A percentile compares a stretch with the other conserved stretches of the same genome.
phyloP scores from a whole-genome alignment of 768 basidiomycete species.

The Candolleomyces eurysporus region DNA sequence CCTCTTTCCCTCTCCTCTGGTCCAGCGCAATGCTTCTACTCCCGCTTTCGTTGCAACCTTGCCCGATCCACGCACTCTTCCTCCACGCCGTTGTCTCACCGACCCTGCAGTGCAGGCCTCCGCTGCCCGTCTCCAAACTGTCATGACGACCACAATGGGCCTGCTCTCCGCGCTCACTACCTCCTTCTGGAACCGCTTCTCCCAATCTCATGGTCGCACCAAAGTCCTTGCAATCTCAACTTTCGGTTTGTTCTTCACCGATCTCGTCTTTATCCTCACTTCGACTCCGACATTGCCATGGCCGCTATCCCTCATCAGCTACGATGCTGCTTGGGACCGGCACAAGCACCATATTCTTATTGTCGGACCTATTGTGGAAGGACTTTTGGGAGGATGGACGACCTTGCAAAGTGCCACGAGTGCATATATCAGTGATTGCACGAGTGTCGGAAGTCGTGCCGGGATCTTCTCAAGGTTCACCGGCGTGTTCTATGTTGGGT shows the following conservation, averaged over 20 bases:
- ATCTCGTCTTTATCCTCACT: constrained; percentile 79
- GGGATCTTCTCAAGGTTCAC: constrained; percentile 71
- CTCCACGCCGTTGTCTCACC: constrained; percentile 34
- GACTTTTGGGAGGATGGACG: constrained; percentile 79
- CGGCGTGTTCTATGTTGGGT: constrained; percentile 76
- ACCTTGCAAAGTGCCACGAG: constrained; percentile 74
- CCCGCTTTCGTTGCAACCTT: background rate
- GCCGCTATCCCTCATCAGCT: constrained; percentile 35
- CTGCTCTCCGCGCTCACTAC: constrained; percentile 80
- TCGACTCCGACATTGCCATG: constrained; percentile 58
- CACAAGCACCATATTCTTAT: constrained; percentile 63
- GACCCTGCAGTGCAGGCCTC: constrained; percentile 65
- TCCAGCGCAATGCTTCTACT: background rate
- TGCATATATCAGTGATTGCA: constrained; percentile 84
- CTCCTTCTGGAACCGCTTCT: constrained; percentile 86
- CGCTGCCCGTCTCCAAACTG: constrained; percentile 69
- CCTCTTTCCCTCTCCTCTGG: constrained; percentile 15
- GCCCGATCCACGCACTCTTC: constrained; percentile 19
- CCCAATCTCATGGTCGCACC: constrained; percentile 78
- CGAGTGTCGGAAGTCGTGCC: constrained; percentile 78
- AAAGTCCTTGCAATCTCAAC: constrained; percentile 71
- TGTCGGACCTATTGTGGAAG: constrained; percentile 79
- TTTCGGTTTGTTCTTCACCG: constrained; percentile 55
- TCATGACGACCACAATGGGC: constrained; percentile 79
- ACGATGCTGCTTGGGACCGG: constrained; percentile 23